phyloP scores from a whole-genome alignment of 2,329 filamentous ascomycete species.

The Exophiala bonariae region DNA sequence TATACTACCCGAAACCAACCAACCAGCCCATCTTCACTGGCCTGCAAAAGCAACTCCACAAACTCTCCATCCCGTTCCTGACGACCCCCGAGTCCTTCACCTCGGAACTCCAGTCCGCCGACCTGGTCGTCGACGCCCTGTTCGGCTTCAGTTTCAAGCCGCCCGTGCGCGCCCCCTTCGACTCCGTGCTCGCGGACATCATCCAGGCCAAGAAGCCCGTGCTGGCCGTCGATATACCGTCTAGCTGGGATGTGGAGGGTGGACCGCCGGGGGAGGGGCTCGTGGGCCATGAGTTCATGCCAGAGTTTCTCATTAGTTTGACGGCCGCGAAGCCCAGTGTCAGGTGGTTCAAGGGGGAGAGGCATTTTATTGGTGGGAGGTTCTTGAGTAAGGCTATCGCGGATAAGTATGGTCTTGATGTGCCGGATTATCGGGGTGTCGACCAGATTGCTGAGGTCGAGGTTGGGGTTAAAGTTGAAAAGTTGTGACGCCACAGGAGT shows the following conservation, averaged over 20 bases:
- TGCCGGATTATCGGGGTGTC: slow-evolving; percentile 79
- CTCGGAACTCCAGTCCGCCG: slow-evolving; percentile 63
- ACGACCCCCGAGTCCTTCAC: slow-evolving; percentile 68
- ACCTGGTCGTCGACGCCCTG: slow-evolving; percentile 88
- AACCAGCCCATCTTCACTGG: slow-evolving; percentile 90
- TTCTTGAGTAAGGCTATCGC: slow-evolving; percentile 79
- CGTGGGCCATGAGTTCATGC: slow-evolving; percentile 77
- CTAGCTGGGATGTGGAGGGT: slow-evolving; percentile 87
- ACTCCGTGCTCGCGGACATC: slow-evolving; percentile 74
- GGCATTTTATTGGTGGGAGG: slow-evolving; percentile 89
- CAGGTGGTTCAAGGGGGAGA: slow-evolving; percentile 71
- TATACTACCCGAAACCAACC: slow-evolving; percentile 91
- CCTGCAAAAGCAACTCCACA: slow-evolving; percentile 78
- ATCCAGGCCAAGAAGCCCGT: slow-evolving; percentile 71
- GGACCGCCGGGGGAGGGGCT: slow-evolving; percentile 70
- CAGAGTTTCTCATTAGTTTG: slow-evolving; percentile 77
- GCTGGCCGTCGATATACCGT: slow-evolving; percentile 87
- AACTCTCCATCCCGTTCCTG: slow-evolving; percentile 75
- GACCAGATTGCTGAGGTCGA: slow-evolving; percentile 79
- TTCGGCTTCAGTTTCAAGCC: slow-evolving; percentile 96
- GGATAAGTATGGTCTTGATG: slow-evolving; percentile 79
- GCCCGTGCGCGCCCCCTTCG: slow-evolving; percentile 89
- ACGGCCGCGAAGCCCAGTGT: slow-evolving; percentile 92
- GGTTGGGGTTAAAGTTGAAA: slow-evolving; percentile 27
- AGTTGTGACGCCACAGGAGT: slow-evolving; percentile 15